A percentile compares a stretch with the other conserved stretches of the same genome.
These are phyloP conservation scores for Fusarium xylarioides DNA, from an alignment of 2,329 filamentous ascomycete species.

Conservation along the genomic window DNA sequence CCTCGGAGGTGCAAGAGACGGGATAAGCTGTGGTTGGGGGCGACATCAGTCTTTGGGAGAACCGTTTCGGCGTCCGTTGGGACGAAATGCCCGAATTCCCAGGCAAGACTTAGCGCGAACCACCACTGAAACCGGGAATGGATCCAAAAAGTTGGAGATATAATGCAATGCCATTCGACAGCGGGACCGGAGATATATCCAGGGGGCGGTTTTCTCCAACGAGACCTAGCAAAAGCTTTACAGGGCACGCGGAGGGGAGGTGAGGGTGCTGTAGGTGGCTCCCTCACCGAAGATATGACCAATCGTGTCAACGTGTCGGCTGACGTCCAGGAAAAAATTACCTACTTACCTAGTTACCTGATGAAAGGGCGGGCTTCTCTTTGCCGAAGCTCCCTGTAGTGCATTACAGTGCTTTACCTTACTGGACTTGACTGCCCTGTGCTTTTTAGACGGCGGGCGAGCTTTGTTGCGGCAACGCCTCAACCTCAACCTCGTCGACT, in stretches of 20 bases:
- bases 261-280: constrained; percentile 23
- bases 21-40: constrained; percentile 22
- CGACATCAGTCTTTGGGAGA: constrained; percentile 16
- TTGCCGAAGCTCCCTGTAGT: constrained; percentile 42
- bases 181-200: constrained; percentile 41
- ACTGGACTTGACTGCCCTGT: constrained; percentile 18
- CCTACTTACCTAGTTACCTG: constrained; percentile 11
- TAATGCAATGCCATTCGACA: constrained; percentile 6
- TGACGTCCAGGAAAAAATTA: constrained; percentile 36
- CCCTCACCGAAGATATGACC: constrained; percentile 8
- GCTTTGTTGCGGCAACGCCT: constrained; percentile 41
- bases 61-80: constrained; percentile 31
- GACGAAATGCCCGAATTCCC: constrained; percentile 24
- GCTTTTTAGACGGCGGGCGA: constrained; percentile 35
- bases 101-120: constrained; percentile 24
- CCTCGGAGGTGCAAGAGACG: constrained; percentile 4
- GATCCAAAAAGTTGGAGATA: constrained; percentile 5
- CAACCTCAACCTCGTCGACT: constrained; percentile 39
- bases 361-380: constrained; percentile 26
- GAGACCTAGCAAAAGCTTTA: background rate
- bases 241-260: constrained; percentile 8
- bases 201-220: constrained; percentile 11
- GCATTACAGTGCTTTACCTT: constrained; percentile 6
- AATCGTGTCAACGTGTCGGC: constrained; percentile 15
- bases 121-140: constrained; percentile 10